Base-by-base conservation (phyloP, 2,329 filamentous ascomycete species). In the Magnaporthiopsis rhizophila region DNA sequence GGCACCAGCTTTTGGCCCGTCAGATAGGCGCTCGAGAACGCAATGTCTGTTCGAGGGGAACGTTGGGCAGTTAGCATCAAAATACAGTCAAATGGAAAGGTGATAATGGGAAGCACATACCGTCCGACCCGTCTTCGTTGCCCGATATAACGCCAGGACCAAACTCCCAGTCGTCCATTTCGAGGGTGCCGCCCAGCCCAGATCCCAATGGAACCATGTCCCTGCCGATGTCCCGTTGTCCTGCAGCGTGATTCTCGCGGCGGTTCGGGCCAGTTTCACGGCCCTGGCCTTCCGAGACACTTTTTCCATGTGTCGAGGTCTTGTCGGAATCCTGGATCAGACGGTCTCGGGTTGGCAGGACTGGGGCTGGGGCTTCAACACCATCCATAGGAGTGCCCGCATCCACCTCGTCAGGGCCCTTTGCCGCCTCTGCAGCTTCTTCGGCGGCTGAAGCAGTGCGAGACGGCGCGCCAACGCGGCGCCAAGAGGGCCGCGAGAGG, bases 81-180 rank as follows among this genome's bases (percentile, higher is more conserved):
- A 36, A 8, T 9, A 8, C n/a, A n/a, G n/a, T n/a, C n/a, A n/a
- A n/a, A n/a, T n/a, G 11, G 9, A 36, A 36, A 7, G 34, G 11
- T 36, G 34, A 58, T 7, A n/a, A 3, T 58, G n/a, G 21, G 57
- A 24, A 30, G 24, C 28, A 57, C 61, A 32, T 62, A 62, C 61
- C 58, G 28, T 62, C 61, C 15, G 50, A 18, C 24, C 30, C 59
- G 59, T 34, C 59, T 13, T 56, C 32, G 11, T 38, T 24, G 28
- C 18, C 26, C 45, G 67, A 66, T 50, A 76, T 67, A 3, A 71
- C 69, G 3, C 75, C 75, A 0, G 75, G 75, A 0, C 74, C 75
- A 2, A 76, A 38, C 62, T 76, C 74, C 75, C 75, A 76, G 12
- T 73, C 70, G 63, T 76, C 74, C 74, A 76, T 75, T 62, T 76